A percentile compares a stretch with the other conserved stretches of the same genome.
Evolutionary conservation across 306 rosid genomes (phyloP).

Genomic region (Cucumis hystrix): DNA sequence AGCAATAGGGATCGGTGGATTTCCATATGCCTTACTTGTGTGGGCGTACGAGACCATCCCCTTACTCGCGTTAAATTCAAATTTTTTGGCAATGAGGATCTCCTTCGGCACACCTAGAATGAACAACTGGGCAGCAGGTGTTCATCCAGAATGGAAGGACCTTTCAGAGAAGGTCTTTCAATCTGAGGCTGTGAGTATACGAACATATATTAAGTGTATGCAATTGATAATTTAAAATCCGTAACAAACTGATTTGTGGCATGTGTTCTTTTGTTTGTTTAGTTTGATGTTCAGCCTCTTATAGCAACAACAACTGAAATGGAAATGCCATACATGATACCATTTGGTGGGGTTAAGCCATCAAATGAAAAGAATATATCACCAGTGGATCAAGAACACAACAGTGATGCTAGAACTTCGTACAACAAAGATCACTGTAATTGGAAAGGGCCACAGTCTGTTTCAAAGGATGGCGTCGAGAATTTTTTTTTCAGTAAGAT

Average conservation of each 20-base stretch:
- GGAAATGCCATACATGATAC: background rate
- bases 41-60: background rate
- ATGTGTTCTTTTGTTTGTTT: background rate
- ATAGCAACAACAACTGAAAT: background rate
- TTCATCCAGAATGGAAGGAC: background rate
- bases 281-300: background rate
- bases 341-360: background rate
- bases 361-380: background rate
- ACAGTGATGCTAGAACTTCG: background rate
- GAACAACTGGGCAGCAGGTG: background rate
- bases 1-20: background rate
- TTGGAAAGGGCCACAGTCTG: background rate
- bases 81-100: background rate
- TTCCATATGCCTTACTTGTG: background rate
- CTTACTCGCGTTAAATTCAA: background rate
- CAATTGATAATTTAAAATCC: background rate
- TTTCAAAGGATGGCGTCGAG: background rate
- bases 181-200: background rate
- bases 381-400: background rate
- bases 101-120: background rate
- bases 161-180: background rate
- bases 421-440: background rate
- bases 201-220: background rate
- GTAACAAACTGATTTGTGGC: background rate
- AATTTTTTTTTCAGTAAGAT: background rate